Percentiles rank a stretch among this genome's conserved stretches.
These are phyloP conservation scores for Fonsecaea monophora DNA, from an alignment of 2,329 filamentous ascomycete species.

Conservation along the genomic window DNA sequence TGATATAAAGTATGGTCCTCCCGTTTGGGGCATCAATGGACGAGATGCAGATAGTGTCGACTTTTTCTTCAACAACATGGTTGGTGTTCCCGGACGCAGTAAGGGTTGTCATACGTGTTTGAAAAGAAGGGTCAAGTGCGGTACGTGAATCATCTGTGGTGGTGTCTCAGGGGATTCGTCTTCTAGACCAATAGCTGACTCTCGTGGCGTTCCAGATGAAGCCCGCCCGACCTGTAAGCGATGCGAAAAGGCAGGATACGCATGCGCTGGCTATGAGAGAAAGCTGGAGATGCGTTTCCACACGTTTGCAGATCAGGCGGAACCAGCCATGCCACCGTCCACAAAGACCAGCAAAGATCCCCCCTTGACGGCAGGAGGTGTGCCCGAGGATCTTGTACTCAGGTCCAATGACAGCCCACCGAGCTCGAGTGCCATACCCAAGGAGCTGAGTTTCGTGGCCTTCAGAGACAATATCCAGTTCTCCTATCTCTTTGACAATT, in stretches of 20 bases:
- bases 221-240: constrained; percentile 33
- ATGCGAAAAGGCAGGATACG: constrained; percentile 33
- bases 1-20: constrained; percentile 26
- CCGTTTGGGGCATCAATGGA: constrained; percentile 31
- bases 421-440: constrained; percentile 7
- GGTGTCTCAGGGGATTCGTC: background rate
- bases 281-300: constrained; percentile 34
- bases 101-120: constrained; percentile 37
- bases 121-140: constrained; percentile 36
- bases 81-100: constrained; percentile 36
- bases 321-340: constrained; percentile 4
- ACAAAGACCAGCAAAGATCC: constrained; percentile 28
- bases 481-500: constrained; percentile 34
- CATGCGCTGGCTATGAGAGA: constrained; percentile 32
- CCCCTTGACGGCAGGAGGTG: background rate
- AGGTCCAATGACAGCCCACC: constrained; percentile 15
- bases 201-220: constrained; percentile 29
- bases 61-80: constrained; percentile 28
- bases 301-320: constrained; percentile 25
- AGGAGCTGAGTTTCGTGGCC: constrained; percentile 31
- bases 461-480: constrained; percentile 35
- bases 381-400: constrained; percentile 20
- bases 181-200: constrained; percentile 21
- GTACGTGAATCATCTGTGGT: constrained; percentile 21
- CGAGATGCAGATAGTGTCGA: constrained; percentile 24